Evolutionary conservation across 2,329 filamentous ascomycete genomes (phyloP).

Genomic region (Cladophialophora immunda): DNA sequence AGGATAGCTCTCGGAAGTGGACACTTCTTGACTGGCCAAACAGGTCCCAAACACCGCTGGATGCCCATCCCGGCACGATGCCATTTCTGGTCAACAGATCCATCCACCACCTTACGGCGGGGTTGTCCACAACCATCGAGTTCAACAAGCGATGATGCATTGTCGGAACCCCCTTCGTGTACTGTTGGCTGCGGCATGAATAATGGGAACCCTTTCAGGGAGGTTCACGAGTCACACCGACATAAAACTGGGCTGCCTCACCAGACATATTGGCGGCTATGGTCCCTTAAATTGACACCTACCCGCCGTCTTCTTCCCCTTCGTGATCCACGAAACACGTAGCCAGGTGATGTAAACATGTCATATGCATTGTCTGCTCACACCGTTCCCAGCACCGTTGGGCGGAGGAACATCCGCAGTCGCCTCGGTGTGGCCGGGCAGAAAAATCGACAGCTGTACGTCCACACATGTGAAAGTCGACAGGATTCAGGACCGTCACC

Average conservation of each 20-base stretch:
- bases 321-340: background rate
- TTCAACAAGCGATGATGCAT: conserved; percentile 23
- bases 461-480: conserved; percentile 21
- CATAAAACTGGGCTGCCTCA: conserved; percentile 17
- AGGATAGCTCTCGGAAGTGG: background rate
- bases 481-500: conserved; percentile 1
- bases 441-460: background rate
- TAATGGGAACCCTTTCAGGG: conserved; percentile 33
- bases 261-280: conserved; percentile 26
- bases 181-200: conserved; percentile 12
- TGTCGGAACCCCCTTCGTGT: conserved; percentile 8
- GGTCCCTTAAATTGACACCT: conserved; percentile 25
- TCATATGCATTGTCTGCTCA: background rate
- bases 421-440: background rate
- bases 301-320: conserved; percentile 17
- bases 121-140: conserved; percentile 25
- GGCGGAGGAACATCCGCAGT: background rate
- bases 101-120: conserved; percentile 28
- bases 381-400: background rate
- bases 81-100: conserved; percentile 37
- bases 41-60: conserved; percentile 6
- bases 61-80: conserved; percentile 26
- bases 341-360: conserved; percentile 6
- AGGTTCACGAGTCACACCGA: conserved; percentile 26
- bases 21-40: conserved; percentile 11